Evolutionary conservation across 2,329 filamentous ascomycete genomes (phyloP).

Genomic region (Arachnopeziza araneosa): DNA sequence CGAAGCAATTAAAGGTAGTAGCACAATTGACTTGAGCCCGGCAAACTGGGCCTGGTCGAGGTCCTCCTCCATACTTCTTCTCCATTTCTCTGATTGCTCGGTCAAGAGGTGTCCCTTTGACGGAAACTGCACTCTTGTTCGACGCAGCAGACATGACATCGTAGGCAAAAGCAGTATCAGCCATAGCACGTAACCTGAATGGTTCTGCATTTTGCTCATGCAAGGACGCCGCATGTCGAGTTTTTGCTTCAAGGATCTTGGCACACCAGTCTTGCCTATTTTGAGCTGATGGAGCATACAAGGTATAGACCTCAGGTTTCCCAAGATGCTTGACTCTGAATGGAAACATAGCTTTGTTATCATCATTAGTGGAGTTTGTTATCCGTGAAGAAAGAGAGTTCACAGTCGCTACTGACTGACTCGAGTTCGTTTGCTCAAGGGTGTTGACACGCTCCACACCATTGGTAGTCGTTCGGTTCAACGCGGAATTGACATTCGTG

Average conservation of each 20-base stretch:
- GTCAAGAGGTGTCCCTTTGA: constrained; percentile 87
- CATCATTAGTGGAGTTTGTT: constrained; percentile 30
- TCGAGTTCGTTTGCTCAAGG: constrained; percentile 64
- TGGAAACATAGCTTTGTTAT: constrained; percentile 62
- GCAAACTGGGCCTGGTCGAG: constrained; percentile 72
- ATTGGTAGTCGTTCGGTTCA: constrained; percentile 32
- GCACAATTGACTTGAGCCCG: constrained; percentile 87
- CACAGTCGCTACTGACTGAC: constrained; percentile 55
- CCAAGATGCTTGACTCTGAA: constrained; percentile 96
- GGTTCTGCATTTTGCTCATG: constrained; percentile 93
- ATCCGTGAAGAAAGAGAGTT: constrained; percentile 40
- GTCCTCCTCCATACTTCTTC: constrained; percentile 63
- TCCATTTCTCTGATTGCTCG: constrained; percentile 87
- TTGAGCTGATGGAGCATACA: constrained; percentile 74
- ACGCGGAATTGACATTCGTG: constrained; percentile 51
- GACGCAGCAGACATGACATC: constrained; percentile 56
- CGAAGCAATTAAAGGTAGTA: constrained; percentile 78
- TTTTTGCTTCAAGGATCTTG: constrained; percentile 93
- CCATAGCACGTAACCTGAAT: constrained; percentile 85
- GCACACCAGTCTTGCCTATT: constrained; percentile 84
- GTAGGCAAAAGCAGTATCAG: constrained; percentile 85
- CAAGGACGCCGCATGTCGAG: constrained; percentile 80
- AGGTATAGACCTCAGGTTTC: constrained; percentile 76
- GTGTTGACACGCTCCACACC: constrained; percentile 45
- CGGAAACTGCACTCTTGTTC: constrained; percentile 62